Evolutionary conservation across 2,329 filamentous ascomycete genomes (phyloP), one percentile per base, ranked within the genome.

Genomic region (Stachybotrys chartarum): DNA sequence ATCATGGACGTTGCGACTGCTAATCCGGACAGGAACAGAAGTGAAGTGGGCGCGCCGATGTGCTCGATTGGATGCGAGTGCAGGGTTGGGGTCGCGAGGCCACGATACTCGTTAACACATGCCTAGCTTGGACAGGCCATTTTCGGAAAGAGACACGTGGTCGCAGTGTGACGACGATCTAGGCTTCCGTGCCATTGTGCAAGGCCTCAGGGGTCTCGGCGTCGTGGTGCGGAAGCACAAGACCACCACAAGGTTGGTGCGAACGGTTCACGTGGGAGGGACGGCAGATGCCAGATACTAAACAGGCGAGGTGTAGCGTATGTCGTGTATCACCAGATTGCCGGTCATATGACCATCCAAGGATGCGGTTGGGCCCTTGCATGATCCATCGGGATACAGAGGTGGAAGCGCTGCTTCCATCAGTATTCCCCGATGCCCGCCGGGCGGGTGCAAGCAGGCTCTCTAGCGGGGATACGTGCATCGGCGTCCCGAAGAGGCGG

Each of bases 1-100:
- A 83, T 77, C 77, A 78, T 67, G 80, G 82, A 55, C 80, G 82
- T 62, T 85, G 82, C 65, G 80, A 85, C 68, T 84, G 82, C 64
- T 85, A 62, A 62, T 52, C 49, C 32, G 17, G 16, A 17, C 30
- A n/a, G 6, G 30, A 5, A 31, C 8, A 42, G 14, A 42, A 42
- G 35, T 14, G 35, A 42, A 14, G 35, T 2, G 35, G 8, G 35
- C 10, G 5, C 35, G 45, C 45, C 45, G 45, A n/a, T n/a, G 3
- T 47, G n/a, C n/a, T 44, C 11, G n/a, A 11, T 11, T 44, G 11
- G n/a, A 44, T 44, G 39, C n/a, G 11, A 44, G 39, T 44, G 11
- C 11, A 44, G 11, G 39, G 39, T 42, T 55, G 24, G 24, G 24
- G 24, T 24, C 24, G 49, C 51, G 39, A 35, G 44, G 48, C 52